Evolutionary conservation across 352 stramenopile genomes (phyloP).

Genomic region (Phytophthora niederhauseri): DNA sequence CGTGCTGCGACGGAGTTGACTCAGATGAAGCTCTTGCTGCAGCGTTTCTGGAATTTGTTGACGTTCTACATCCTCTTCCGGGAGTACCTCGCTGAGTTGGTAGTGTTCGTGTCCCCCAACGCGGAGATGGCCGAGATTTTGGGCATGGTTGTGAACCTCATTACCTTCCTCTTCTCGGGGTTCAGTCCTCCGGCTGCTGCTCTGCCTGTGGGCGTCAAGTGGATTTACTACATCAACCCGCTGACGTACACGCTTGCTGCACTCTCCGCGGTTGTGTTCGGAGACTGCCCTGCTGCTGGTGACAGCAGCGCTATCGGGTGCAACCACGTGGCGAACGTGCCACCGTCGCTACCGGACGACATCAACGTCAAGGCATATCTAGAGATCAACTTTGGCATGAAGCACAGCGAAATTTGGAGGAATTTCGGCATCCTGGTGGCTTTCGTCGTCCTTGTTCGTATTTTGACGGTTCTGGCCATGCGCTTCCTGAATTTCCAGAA

Average conservation of each 20-base stretch:
- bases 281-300: constrained; percentile 24
- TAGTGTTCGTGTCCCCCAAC: constrained; percentile 38
- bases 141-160: constrained; percentile 39
- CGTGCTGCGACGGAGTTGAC: constrained; percentile 20
- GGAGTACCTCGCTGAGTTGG: constrained; percentile 32
- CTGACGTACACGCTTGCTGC: constrained; percentile 43
- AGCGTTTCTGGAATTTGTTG: constrained; percentile 22
- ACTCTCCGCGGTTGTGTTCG: constrained; percentile 39
- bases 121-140: constrained; percentile 33
- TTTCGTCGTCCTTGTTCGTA: constrained; percentile 1
- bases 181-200: constrained; percentile 43
- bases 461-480: constrained; percentile 19
- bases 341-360: constrained; percentile 5
- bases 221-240: constrained; percentile 37
- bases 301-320: constrained; percentile 15
- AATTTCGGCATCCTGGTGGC: constrained; percentile 11
- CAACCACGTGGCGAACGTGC: constrained; percentile 7
- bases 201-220: constrained; percentile 25
- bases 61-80: constrained; percentile 30
- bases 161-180: constrained; percentile 41
- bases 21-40: constrained; percentile 22
- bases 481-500: constrained; percentile 26
- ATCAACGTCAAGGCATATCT: constrained; percentile 25
- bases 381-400: constrained; percentile 22
- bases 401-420: constrained; percentile 18